These are phyloP conservation scores for Trichoderma cornu-damae DNA, from an alignment of 2,329 filamentous ascomycete genomes.

Conservation along the genomic window DNA sequence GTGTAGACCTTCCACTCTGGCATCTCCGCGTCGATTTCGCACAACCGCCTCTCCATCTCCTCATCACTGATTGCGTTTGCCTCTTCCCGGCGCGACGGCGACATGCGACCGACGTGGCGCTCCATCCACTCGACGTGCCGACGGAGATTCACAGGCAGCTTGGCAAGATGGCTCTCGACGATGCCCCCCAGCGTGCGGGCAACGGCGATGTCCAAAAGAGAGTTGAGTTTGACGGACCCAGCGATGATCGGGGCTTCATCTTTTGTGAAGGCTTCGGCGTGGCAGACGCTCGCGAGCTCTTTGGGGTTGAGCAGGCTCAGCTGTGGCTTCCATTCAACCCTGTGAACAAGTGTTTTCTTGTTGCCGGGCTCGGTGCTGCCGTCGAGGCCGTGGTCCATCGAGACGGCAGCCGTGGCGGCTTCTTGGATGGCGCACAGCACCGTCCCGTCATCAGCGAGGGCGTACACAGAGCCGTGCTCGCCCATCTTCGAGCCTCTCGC, in stretches of 20 bases:
- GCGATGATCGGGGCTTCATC: no score
- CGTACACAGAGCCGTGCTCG: background rate
- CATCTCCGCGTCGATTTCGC: background rate
- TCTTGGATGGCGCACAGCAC: constrained; percentile 27
- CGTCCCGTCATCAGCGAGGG: background rate
- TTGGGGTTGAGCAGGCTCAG: constrained; percentile 31
- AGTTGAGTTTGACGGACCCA: no score
- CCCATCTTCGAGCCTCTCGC: no score
- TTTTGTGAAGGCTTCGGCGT: constrained; percentile 21
- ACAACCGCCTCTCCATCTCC: background rate
- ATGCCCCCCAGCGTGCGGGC: no score
- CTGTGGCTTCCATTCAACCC: constrained; percentile 37
- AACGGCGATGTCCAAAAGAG: no score
- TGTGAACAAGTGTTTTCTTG: constrained; percentile 32
- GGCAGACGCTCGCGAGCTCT: constrained; percentile 27
- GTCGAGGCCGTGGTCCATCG: no score
- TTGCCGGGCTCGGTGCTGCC: background rate
- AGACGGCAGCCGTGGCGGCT: constrained; percentile 26
- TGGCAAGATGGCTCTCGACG: no score
- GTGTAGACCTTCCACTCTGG: constrained; percentile 3
- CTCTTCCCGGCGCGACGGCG: background rate
- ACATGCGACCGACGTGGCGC: background rate
- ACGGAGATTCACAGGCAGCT: background rate
- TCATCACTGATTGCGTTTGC: background rate
- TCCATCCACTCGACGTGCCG: constrained; percentile 12